Evolutionary conservation across 108 stramenopile genomes (phyloP), one percentile per base, ranked within the genome.

Genomic region (Nitzschia inconspicua): DNA sequence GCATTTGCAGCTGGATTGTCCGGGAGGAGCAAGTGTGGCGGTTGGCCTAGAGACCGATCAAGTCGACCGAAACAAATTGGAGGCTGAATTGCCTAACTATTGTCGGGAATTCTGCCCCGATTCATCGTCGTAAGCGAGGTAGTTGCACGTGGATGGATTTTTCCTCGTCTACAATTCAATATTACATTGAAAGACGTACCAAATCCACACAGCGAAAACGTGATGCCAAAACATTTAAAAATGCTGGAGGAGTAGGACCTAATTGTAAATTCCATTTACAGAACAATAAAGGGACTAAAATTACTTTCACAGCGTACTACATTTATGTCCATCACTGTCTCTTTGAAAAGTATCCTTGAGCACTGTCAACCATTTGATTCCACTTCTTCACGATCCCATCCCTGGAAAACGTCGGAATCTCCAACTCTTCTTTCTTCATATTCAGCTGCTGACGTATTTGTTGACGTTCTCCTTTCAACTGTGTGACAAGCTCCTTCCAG

Each of bases 1-100:
- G 59, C 65, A 82, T 68, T 51, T 88, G 49, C 47, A 69, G 48
- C 48, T 85, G 42, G 48, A 67, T 66, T 93, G 91, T 69, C 91
- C 91, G 2, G 73, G 73, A 64, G 87, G 84, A 13, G 62, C 56
- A 5, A 73, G 57, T 48, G 86, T 63, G 3, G 50, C 51, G 1
- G 62, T 85, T 3, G 68, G 61, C 19, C 36, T 85, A 28, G 49
- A 60, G 20, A 47, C 27, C 16, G 50, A 48, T 25, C 31, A 57
- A 13, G 11, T 52, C 3, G 52, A 76, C 47, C 34, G 65, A 13
- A 46, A 51, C 11, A 19, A 56, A 26, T 43, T 85, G 27, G 65
- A 78, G 52, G 43, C 64, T 28, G 37, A 66, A 7, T 66, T 85
- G 19, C 83, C 83, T 14, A 49, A 65, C 18, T 85, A 77, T 42